Conservation (phyloP, 2,329 filamentous ascomycete genomes). For the Juglanconis juglandina region DNA sequence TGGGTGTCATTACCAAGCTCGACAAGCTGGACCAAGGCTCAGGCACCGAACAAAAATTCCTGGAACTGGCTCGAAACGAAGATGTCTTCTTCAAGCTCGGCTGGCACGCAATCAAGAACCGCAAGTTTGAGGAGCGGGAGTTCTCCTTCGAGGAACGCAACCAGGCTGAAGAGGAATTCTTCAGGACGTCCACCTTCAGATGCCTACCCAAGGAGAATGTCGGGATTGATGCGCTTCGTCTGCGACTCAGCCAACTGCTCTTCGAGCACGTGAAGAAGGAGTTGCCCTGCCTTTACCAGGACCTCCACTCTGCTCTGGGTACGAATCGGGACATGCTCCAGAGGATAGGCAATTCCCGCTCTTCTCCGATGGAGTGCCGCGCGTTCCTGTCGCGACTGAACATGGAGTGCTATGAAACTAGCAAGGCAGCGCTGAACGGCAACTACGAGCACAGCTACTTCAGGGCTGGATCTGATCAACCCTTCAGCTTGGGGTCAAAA, state of each 20-base stretch:
- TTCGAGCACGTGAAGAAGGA: constrained; percentile 9
- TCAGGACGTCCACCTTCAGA: neutral
- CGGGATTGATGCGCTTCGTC: neutral
- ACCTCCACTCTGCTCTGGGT: neutral
- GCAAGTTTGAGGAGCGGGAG: constrained; percentile 49
- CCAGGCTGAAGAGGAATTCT: neutral
- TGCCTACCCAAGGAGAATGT: neutral
- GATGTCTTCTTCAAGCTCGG: constrained; percentile 21
- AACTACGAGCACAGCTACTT: constrained; percentile 4
- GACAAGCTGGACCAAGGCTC: neutral
- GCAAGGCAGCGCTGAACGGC: neutral
- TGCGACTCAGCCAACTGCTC: neutral
- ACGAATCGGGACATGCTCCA: neutral
- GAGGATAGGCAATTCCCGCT: neutral
- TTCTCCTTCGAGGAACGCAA: neutral
- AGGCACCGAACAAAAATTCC: constrained; percentile 1
- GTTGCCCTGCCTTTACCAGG: neutral
- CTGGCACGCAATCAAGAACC: constrained; percentile 53
- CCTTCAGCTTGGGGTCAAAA: neutral
- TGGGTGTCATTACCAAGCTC: constrained; percentile 6
- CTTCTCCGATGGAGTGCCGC: neutral
- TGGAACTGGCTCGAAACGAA: constrained; percentile 6
- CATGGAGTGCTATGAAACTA: constrained; percentile 1
- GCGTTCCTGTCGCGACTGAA: neutral
- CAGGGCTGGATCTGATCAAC: neutral